These are phyloP conservation scores for Dioscorea zingiberensis DNA, from an alignment of 106 monocot genomes.

Conservation along the genomic window DNA sequence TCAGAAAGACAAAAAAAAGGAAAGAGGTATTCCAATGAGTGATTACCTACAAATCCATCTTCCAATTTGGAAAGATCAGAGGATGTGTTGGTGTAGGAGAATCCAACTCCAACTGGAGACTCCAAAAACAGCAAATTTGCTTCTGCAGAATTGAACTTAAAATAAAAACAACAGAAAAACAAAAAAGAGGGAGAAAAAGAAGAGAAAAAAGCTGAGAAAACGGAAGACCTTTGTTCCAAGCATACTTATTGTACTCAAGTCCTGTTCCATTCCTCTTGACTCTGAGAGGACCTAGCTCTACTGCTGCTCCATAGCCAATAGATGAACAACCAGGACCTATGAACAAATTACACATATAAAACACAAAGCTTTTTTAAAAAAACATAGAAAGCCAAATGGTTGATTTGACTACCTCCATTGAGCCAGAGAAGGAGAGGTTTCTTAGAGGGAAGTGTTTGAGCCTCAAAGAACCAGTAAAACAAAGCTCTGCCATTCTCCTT, in stretches of 20 bases:
- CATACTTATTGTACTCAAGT: slow-evolving; percentile 72
- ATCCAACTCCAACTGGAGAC: slow-evolving; percentile 67
- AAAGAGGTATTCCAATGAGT: neutral
- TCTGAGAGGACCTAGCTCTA: slow-evolving; percentile 68
- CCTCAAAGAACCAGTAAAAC: slow-evolving; percentile 97
- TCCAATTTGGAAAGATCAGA: slow-evolving; percentile 56
- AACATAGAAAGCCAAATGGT: neutral
- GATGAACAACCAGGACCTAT: slow-evolving; percentile 89
- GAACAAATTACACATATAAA: neutral
- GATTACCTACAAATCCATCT: slow-evolving; percentile 73
- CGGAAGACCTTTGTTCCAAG: slow-evolving; percentile 71
- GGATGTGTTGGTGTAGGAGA: slow-evolving; percentile 69
- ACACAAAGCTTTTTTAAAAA: neutral
- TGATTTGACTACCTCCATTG: slow-evolving; percentile 57
- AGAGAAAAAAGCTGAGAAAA: neutral
- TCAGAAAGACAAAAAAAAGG: neutral
- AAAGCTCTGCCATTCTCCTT: slow-evolving; percentile 56
- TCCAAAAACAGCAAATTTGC: slow-evolving; percentile 78
- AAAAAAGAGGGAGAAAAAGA: neutral
- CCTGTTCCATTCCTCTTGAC: slow-evolving; percentile 53
- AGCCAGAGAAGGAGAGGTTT: slow-evolving; percentile 89
- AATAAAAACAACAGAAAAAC: neutral
- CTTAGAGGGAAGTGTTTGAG: slow-evolving; percentile 31
- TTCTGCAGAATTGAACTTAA: slow-evolving; percentile 28
- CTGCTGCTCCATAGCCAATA: slow-evolving; percentile 78